Base-by-base conservation (phyloP, 768 basidiomycete species). In the Phanerochaete sordida region DNA sequence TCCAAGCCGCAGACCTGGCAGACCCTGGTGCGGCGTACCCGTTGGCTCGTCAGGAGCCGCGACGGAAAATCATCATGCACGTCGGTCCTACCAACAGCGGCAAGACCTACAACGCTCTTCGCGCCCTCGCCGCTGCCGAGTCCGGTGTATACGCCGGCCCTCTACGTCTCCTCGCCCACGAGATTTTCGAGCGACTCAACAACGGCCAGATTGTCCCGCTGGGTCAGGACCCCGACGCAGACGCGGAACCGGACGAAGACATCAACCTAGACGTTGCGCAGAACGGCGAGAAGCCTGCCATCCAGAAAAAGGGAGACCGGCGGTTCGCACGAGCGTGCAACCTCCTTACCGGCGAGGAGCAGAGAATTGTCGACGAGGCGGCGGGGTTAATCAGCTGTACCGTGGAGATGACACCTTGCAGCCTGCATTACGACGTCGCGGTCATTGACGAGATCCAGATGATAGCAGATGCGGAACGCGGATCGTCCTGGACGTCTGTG, bases 391-490 rank as follows among this genome's bases (percentile, higher is more conserved):
- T 79, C n/a, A 88, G 87, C 69, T 94, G 91, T 71, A 99, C 97
- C 2, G 89, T 98, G 65, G 97, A 99, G 79, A 99, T 98, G 95
- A 71, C 90, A 33, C 76, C 79, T 5, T 64, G 76, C 11, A 62
- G 64, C 1, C 60, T 61, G 3, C 77, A 75, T 57, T 65, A 50
- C 48, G 93, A 96, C 54, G 93, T 98, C 24, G 95, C 87, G 0
- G 95, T 99, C 48, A 79, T 99, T 47, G 97, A 98, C 71, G 96
- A 98, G 76, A 98, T 99, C 50, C 97, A 98, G 76, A 90, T 98
- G 90, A 84, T 98, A 19, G 83, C 83, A 0, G 93, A 98, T 71
- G 73, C 78, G 0, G 76, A 85, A 2, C 85, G 97, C 16, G 96
- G 97, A 0, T 77, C 75, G 26, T 84, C 84, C 0, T 99, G 97